Evolutionary conservation across 2,329 filamentous ascomycete genomes (phyloP), one percentile per base, ranked within the genome.

Genomic region (Aspergillus thermomutatus): DNA sequence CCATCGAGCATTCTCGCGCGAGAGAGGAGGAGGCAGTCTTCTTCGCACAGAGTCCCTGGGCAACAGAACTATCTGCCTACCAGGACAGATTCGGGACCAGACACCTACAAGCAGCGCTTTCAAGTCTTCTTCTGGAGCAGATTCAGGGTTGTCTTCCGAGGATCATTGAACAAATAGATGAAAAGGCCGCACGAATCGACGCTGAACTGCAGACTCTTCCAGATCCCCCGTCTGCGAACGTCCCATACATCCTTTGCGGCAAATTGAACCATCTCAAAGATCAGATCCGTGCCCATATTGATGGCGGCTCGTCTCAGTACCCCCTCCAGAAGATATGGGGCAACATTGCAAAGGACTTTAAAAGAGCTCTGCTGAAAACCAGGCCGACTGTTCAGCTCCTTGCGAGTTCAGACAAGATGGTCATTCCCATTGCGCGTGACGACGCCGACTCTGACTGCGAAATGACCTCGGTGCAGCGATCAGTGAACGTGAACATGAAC

Each of bases 201-300:
- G 63, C 66, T 0, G 75, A 88, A 55, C 78, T 95, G 0, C 61
- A 69, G 0, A 74, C 73, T 0, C 80, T 92, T 0, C 89, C 89
- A 0, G 87, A 90, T 40, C 82, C 90, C 0, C 87, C 88, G 0
- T 73, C 73, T 0, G 73, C 77, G 0, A 90, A 91, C 46, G 83
- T 91, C 0, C 82, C 86, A n/a, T 77, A 86, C 0, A 83, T 86
- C 9, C 80, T 95, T 0, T 81, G 81, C 21, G 80, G 81, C 1
- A 83, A 84, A 10, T 69, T 93, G 0, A 76, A 78, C 11, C 75
- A 75, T 0, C 87, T 93, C 58, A 80, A 83, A 0, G 73, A 77
- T 0, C 67, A 77, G 0, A 78, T 91, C 1, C 77, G 81, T 4
- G 73, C 76, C 0, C 76, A 85, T 0, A 73, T 90, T 5, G 77